Percentiles rank a stretch among this genome's conserved stretches.
phyloP scores from a whole-genome alignment of 2,329 filamentous ascomycete genomes.

The Pyrenochaeta sp. region DNA sequence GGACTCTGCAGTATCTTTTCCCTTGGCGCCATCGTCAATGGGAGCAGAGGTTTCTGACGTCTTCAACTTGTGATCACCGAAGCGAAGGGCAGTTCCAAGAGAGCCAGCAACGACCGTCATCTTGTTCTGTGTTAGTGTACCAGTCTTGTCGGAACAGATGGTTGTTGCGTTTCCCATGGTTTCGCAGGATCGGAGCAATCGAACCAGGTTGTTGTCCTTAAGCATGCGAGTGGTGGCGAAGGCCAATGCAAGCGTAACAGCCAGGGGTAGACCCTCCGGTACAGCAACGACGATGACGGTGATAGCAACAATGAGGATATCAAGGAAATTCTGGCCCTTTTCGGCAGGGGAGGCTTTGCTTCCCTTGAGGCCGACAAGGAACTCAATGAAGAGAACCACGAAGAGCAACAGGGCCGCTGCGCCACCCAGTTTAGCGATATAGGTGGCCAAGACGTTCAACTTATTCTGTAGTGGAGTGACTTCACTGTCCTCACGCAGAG shows the following conservation, averaged over 20 bases:
- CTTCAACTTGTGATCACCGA: constrained; percentile 57
- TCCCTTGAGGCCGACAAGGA: constrained; percentile 72
- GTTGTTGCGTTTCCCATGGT: constrained; percentile 77
- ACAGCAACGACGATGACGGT: constrained; percentile 76
- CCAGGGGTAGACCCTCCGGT: constrained; percentile 71
- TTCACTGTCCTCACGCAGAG: constrained; percentile 77
- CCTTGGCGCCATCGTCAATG: constrained; percentile 41
- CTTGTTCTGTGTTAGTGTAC: constrained; percentile 54
- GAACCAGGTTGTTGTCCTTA: constrained; percentile 76
- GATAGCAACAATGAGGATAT: constrained; percentile 70
- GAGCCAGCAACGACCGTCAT: constrained; percentile 75
- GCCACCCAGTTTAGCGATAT: constrained; percentile 81
- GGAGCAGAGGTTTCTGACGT: constrained; percentile 18
- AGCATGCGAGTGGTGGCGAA: constrained; percentile 74
- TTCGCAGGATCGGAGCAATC: constrained; percentile 72
- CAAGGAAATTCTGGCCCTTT: constrained; percentile 77
- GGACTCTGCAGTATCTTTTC: constrained; percentile 40
- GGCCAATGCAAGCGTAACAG: constrained; percentile 72
- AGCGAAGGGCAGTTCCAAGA: constrained; percentile 66
- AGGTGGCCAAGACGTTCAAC: constrained; percentile 78
- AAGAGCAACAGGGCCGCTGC: constrained; percentile 82
- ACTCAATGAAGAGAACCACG: constrained; percentile 85
- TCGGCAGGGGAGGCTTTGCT: constrained; percentile 66
- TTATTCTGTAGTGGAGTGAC: constrained; percentile 82
- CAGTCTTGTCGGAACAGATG: constrained; percentile 73